Base-by-base conservation (phyloP, 306 rosid species). In the Cicer yamashitae region DNA sequence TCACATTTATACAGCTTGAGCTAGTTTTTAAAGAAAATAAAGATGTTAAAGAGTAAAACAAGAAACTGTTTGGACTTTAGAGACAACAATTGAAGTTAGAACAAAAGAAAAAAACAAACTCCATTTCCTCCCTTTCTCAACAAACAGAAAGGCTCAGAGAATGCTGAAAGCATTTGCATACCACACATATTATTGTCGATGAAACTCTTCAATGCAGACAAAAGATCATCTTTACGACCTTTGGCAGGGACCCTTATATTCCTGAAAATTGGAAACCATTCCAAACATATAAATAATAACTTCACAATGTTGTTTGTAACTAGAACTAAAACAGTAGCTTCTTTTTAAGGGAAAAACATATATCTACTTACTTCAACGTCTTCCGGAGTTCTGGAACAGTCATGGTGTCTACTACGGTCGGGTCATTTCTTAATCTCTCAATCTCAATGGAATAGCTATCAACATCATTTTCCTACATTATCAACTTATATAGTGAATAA, bases 141-240 rank as follows among this genome's bases (percentile, higher is more conserved):
- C 47, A 8, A 62, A 61, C 48, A 30, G 2, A n/a, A 65, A 67
- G 25, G 43, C 37, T 70, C 54, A 58, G 47, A 37, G 60, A 67
- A 71, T 59, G 66, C 53, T 34, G 76, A 51, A 8, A 56, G 73
- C 40, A 66, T 44, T 39, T 39, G 75, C 44, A 48, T 85, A 94
- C 98, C 98, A 63, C 84, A 38, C 38, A 50, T 81, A 71, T 79
- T 78, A 67, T 74, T 83, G 79, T 86, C 88, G 83, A 88, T 61
- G 78, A 87, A 88, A 63, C 8, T 39, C 9, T 40, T 63, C 44
- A 71, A 73, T 40, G 98, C 85, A 50, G 90, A 79, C 82, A 94
- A 85, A 57, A 94, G 96, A 8, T 91, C 94, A 38, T 78, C 87
- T 84, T 91, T 94, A 17, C 87, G 80, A 47, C 98, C 98, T 84